Evolutionary conservation across 179 eudicot genomes (phyloP), one percentile per base, ranked within the genome.

Genomic region (Beta corolliflora): DNA sequence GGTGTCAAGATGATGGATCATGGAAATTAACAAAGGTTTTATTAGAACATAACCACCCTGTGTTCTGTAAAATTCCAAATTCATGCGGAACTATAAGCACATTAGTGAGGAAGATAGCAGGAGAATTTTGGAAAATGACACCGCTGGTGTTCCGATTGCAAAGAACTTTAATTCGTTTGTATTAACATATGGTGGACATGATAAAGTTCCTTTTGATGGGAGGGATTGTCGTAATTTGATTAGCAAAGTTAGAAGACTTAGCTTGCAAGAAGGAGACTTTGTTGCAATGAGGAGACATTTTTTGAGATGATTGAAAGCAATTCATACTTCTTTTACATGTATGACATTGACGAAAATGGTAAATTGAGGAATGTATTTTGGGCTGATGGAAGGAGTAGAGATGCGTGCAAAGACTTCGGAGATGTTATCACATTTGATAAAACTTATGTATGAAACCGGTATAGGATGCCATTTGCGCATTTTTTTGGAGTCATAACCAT

Each of bases 371-470:
- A 78, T 18, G 60, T 66, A 15, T 65, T 78, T 78, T 78, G 65
- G 61, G 74, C 53, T 2, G 74, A 67, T 78, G 80, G 59, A 14
- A 64, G 80, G 61, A 78, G 73, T 78, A 66, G 63, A 54, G 74
- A n/a, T n/a, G 29, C 29, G 29, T 25, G 29, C 29, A 25, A 25
- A 25, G 29, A 25, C 29, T 25, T 25, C 29, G 29, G 29, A 25
- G 29, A 25, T 25, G 29, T 25, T 25, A 25, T 25, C 29, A 25
- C 29, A 25, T 25, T 25, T 25, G 29, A 25, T 25, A 25, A 25
- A 25, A 25, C 29, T 25, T 25, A 25, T 25, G 29, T 25, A 25
- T 25, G 29, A 25, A 25, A 25, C 29, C 29, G 29, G 1, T 25
- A 25, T 25, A 25, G 29, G 29, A 25, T 25, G 29, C 1, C 29